phyloP scores from a whole-genome alignment of 2,329 filamentous ascomycete species.

The Aspergillus fijiensis region DNA sequence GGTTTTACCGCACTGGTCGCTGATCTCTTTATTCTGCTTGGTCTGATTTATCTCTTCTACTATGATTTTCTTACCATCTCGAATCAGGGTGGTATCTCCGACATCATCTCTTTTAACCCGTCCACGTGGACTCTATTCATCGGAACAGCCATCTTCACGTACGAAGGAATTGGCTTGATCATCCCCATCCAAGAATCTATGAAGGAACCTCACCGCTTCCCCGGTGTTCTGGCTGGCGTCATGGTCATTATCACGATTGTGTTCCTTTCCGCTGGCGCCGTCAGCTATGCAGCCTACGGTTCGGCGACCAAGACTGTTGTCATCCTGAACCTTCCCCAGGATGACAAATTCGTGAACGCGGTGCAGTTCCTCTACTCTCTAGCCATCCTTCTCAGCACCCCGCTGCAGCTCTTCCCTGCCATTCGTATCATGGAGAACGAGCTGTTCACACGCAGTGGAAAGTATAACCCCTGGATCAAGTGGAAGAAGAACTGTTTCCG shows the following conservation, averaged over 20 bases:
- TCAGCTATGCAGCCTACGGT: conserved; percentile 95
- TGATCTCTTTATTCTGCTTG: conserved; percentile 90
- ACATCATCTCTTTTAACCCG: conserved; percentile 87
- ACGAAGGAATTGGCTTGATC: conserved; percentile 95
- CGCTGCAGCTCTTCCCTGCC: conserved; percentile 94
- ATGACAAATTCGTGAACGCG: conserved; percentile 89
- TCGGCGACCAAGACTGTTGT: conserved; percentile 95
- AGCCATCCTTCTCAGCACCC: conserved; percentile 93
- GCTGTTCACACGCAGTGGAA: conserved; percentile 88
- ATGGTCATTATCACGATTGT: conserved; percentile 94
- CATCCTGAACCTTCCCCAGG: conserved; percentile 91
- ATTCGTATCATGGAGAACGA: conserved; percentile 96
- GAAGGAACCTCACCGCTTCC: conserved; percentile 87
- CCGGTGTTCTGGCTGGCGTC: conserved; percentile 78
- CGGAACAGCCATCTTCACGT: conserved; percentile 97
- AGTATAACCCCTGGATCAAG: conserved; percentile 98
- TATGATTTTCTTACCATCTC: conserved; percentile 86
- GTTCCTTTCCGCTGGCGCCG: conserved; percentile 85
- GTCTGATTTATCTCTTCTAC: conserved; percentile 91
- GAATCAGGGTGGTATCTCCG: conserved; percentile 69
- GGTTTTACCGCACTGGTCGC: conserved; percentile 92
- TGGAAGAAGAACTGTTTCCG: conserved; percentile 99
- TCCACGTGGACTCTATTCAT: conserved; percentile 97
- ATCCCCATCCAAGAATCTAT: conserved; percentile 98
- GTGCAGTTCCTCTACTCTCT: conserved; percentile 97